Evolutionary conservation across 1,139 yeast species (phyloP), one percentile per base, ranked within the genome.

Genomic region (Candida pseudocylindracea): DNA sequence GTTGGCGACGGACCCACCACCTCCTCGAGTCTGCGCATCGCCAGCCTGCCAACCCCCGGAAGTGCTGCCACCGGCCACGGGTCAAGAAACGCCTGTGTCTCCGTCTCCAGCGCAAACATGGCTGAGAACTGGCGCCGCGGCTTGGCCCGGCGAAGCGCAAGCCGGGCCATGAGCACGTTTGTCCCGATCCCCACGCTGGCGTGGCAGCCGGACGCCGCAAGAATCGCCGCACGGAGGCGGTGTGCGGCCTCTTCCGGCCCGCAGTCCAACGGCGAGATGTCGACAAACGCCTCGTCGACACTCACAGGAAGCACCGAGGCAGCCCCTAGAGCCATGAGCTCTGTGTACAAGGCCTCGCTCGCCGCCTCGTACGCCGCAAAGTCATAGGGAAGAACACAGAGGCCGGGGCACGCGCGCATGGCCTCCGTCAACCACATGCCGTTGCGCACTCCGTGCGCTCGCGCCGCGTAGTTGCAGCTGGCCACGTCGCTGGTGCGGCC

Each of bases 391-490:
- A 83, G 44, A 12, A 67, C 55, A 2, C 64, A 50, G 29, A 85
- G 48, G 3, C 63, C 55, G 0, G 93, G 91, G 42, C 95, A 79
- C 29, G 66, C 38, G 30, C 51, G 47, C 37, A 52, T 57, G 0
- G 95, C 96, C 7, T 55, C 45, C 1, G 67, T 54, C 2, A 79
- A 62, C 95, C 95, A 85, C 92, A 76, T 78, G 0, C 96, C 95
- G 48, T 88, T 85, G 31, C 48, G 57, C 2, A 88, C 70, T 0
- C 96, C 95, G 39, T 39, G 58, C 28, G 55, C 48, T 27, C 96
- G 60, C 1, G 95, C 94, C 8, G 63, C 71, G 46, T 88, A 88
- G 46, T 85, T 88, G 46, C 95, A 83, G 39, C 93, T 78, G 0
- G 96, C 91, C n/a, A 88, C 59, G 48, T 88, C 98, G 0, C 69